Base-by-base conservation (phyloP, 257 asterid species). In the Fraxinus excelsior region DNA sequence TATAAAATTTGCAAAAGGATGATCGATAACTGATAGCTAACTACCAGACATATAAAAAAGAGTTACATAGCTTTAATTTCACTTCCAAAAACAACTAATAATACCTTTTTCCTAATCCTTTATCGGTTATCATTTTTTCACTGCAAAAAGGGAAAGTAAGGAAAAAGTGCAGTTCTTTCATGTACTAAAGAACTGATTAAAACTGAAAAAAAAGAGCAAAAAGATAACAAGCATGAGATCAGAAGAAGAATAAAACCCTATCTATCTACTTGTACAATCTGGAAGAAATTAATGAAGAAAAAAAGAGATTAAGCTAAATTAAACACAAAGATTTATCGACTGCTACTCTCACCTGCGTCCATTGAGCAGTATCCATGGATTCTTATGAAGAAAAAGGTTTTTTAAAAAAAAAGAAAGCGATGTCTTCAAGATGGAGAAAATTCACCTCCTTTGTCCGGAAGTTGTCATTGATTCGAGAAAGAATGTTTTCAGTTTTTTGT, bases 311-410 rank as follows among this genome's bases (percentile, higher is more conserved):
- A 26, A 69, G 11, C 12, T 28, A 31, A 26, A 82, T 4, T 9
- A 76, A 76, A 73, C 10, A 28, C 13, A 8, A 38, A 11, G 5
- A 42, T 42, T 42, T 42, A 42, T 58, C 73, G 58, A 13, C 7
- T 3, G 6, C 1, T 62, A 62, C 76, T 58, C 42, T 58, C 42
- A 92, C 97, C 97, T 90, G 91, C 19, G 88, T 83, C 94, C 92
- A 90, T 87, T 87, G 91, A 87, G 83, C 83, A 79, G 65, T 65
- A 73, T 90, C 96, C 97, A 92, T 91, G 87, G 75, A 78, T 82
- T 74, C 32, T 46, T 35, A 28, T 35, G 74, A 40, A 28, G 23
- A 79, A 75, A 74, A 70, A 76, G 69, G 73, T 14, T 42, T 40
- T 19, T 13, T 19, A 5, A 16, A 71, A 73, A 80, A 87, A 82